A percentile compares a stretch with the other conserved stretches of the same genome.
Evolutionary conservation across 306 rosid genomes (phyloP).

Genomic region (Castanopsis chinensis): DNA sequence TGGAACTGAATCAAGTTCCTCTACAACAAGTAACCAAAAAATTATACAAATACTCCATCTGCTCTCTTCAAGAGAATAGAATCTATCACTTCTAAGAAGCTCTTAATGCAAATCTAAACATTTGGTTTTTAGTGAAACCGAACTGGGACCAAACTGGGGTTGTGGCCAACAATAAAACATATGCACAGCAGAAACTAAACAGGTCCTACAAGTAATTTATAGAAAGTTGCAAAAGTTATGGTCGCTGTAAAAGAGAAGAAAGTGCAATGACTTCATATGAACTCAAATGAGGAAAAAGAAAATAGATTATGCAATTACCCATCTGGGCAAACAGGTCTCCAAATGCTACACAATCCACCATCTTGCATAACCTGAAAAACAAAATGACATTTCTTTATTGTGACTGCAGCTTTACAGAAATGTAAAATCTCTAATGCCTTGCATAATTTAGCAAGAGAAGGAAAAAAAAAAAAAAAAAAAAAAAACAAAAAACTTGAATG

Average conservation of each 20-base stretch:
- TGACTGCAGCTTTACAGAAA: background rate
- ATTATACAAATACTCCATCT: background rate
- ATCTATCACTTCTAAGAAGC: background rate
- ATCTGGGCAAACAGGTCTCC: constrained; percentile 93
- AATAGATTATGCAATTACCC: constrained; percentile 52
- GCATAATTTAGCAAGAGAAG: background rate
- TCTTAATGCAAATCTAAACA: background rate
- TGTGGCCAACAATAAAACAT: background rate
- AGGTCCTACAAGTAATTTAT: background rate
- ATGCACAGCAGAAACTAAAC: background rate
- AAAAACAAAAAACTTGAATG: background rate
- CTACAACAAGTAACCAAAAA: background rate
- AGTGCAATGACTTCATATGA: background rate
- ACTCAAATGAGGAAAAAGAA: constrained; percentile 5
- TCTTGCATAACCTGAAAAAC: constrained; percentile 53
- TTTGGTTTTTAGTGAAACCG: background rate
- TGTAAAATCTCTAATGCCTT: background rate
- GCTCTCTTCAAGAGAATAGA: background rate
- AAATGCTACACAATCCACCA: constrained; percentile 71
- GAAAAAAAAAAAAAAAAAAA: background rate
- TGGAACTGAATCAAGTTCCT: background rate
- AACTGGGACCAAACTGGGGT: background rate
- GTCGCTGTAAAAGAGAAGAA: background rate
- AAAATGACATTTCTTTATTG: constrained; percentile 12
- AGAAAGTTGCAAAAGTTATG: background rate